Evolutionary conservation across 176 grass and related monocot species (phyloP).

Genomic region (Cenchrus americanus): DNA sequence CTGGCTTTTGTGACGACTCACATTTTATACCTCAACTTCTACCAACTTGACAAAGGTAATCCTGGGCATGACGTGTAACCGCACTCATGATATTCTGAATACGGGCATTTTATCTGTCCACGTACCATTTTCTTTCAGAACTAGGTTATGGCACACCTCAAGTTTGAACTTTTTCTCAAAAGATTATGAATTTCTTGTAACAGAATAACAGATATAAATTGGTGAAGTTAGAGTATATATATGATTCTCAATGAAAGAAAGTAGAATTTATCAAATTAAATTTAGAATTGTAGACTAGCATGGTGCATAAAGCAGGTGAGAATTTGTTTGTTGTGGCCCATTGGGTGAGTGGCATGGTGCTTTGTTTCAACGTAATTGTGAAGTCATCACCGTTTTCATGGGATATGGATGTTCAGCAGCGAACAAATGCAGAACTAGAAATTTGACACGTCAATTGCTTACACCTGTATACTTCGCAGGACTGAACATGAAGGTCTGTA

Average conservation of each 20-base stretch:
- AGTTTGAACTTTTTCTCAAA: neutral
- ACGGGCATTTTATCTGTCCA: neutral
- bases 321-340: conserved; percentile 12
- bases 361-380: neutral
- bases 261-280: neutral
- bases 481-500: conserved; percentile 79
- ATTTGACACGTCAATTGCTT: neutral
- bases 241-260: neutral
- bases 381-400: neutral
- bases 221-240: neutral
- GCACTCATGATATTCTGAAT: neutral
- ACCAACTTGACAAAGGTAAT: conserved; percentile 82
- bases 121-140: neutral
- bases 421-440: neutral
- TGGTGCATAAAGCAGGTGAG: neutral
- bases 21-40: conserved; percentile 96
- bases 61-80: neutral
- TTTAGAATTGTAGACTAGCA: neutral
- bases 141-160: neutral
- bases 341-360: neutral
- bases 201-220: neutral
- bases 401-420: neutral
- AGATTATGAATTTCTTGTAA: neutral
- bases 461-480: conserved; percentile 44
- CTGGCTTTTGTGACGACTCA: conserved; percentile 94